Evolutionary conservation across 495 filamentous ascomycete genomes (phyloP).

Genomic region (Penicillium mononematosum): DNA sequence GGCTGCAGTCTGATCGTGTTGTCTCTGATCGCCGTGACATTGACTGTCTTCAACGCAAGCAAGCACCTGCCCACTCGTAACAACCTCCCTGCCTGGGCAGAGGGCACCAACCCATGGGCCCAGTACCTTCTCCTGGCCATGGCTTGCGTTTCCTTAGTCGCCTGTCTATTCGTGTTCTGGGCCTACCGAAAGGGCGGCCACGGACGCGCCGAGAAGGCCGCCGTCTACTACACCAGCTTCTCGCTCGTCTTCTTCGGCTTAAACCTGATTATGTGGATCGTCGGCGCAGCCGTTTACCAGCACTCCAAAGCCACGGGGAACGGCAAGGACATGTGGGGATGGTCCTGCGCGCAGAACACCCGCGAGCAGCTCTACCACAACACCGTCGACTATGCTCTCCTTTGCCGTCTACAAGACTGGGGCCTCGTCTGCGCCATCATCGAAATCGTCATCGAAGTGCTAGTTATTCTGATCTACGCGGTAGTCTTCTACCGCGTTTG

Average conservation of each 20-base stretch:
- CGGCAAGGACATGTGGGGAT: constrained; percentile 92
- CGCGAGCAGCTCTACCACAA: constrained; percentile 70
- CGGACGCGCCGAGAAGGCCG: constrained; percentile 82
- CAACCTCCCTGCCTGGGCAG: constrained; percentile 79
- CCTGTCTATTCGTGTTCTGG: constrained; percentile 78
- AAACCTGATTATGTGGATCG: constrained; percentile 88
- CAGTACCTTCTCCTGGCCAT: constrained; percentile 79
- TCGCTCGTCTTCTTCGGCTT: constrained; percentile 91
- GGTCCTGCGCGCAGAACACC: constrained; percentile 88
- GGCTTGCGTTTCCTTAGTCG: constrained; percentile 72
- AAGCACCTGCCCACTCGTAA: constrained; percentile 69
- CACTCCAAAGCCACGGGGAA: constrained; percentile 66
- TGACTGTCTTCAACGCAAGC: constrained; percentile 87
- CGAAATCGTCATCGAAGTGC: constrained; percentile 87
- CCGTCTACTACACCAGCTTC: constrained; percentile 90
- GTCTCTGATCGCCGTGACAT: constrained; percentile 76
- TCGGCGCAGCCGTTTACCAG: constrained; percentile 82
- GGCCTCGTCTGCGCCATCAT: constrained; percentile 94
- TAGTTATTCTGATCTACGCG: constrained; percentile 89
- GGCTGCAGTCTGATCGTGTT: constrained; percentile 94
- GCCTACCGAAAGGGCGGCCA: constrained; percentile 90
- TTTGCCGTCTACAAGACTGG: constrained; percentile 93
- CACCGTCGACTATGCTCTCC: constrained; percentile 82
- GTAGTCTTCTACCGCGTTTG: constrained; percentile 95
- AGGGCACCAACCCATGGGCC: constrained; percentile 78